Conservation (phyloP, 139 green algal species). For the Chlamydomonas schloesseri region DNA sequence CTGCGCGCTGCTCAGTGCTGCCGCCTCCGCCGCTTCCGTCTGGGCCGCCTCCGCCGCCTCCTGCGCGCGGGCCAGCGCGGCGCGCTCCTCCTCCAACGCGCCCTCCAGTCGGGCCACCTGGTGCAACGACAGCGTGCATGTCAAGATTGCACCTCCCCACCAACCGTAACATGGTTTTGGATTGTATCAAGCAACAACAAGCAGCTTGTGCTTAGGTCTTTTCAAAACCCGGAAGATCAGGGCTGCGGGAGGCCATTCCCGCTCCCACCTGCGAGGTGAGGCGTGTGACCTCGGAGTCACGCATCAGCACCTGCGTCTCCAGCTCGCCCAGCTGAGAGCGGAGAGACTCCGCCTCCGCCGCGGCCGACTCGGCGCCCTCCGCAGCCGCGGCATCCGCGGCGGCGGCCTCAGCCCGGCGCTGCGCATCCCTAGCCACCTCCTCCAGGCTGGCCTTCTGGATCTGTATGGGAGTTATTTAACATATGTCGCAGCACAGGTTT, state of each 20-base stretch:
- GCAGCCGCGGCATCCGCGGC: neutral
- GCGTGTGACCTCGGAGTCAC: conserved; percentile 17
- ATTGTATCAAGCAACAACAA: too few species aligned
- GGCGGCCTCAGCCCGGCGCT: neutral
- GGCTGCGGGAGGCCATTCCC: too few species aligned
- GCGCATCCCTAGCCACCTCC: neutral
- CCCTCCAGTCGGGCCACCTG: conserved; percentile 20
- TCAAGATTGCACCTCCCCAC: too few species aligned
- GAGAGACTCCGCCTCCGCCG: neutral
- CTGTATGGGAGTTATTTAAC: too few species aligned
- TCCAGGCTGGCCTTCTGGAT: conserved; percentile 41
- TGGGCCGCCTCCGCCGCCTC: neutral
- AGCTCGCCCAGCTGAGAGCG: neutral
- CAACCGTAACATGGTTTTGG: too few species aligned
- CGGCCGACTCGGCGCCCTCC: neutral
- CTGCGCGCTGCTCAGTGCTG: neutral
- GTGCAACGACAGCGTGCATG: too few species aligned
- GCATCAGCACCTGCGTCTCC: conserved; percentile 46
- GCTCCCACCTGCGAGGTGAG: conserved; percentile 29
- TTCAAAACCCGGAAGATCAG: too few species aligned
- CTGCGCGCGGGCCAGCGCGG: neutral
- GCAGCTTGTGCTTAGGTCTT: too few species aligned
- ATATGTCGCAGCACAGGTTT: too few species aligned
- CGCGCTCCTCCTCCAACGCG: conserved; percentile 24
- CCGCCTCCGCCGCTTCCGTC: neutral